Evolutionary conservation across 2,329 filamentous ascomycete species (phyloP).

Genomic region (Teratosphaeriaceae sp.): DNA sequence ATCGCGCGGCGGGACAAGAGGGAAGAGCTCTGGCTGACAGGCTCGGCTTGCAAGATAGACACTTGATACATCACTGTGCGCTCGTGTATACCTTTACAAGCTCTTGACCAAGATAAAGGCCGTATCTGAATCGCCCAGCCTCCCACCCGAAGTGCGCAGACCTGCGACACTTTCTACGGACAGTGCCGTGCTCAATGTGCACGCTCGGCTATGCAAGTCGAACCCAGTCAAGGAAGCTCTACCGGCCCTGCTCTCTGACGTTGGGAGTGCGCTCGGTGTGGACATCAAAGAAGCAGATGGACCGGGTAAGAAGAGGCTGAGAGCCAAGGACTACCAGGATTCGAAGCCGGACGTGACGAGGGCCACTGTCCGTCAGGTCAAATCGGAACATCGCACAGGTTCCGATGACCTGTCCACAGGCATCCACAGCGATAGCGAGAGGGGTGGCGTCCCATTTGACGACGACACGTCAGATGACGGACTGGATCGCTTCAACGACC

Average conservation of each 20-base stretch:
- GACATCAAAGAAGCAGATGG: constrained; percentile 11
- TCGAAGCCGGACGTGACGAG: not conserved
- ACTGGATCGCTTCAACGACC: constrained; percentile 32
- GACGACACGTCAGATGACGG: constrained; percentile 24
- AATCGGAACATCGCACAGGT: constrained; percentile 4
- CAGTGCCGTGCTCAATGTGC: constrained; percentile 49
- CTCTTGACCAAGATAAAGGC: constrained; percentile 52
- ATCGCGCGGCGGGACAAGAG: not conserved
- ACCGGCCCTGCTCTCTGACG: constrained; percentile 36
- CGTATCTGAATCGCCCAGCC: constrained; percentile 44
- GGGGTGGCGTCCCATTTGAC: not conserved
- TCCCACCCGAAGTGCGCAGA: constrained; percentile 37
- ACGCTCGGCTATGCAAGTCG: constrained; percentile 54
- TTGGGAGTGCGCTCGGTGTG: constrained; percentile 32
- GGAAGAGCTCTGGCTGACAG: constrained; percentile 7
- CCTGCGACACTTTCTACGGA: constrained; percentile 35
- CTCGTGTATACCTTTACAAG: constrained; percentile 51
- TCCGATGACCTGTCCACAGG: constrained; percentile 7
- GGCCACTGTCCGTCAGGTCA: not conserved
- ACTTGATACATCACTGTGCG: constrained; percentile 45
- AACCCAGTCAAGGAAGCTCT: constrained; percentile 51
- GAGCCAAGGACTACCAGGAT: constrained; percentile 20
- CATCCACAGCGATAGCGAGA: constrained; percentile 9
- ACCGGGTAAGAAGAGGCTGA: constrained; percentile 20
- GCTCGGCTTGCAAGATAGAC: constrained; percentile 28